Evolutionary conservation across 2,329 filamentous ascomycete species (phyloP), one percentile per base, ranked within the genome.

Genomic region (Aspergillus fumigatiaffinis): DNA sequence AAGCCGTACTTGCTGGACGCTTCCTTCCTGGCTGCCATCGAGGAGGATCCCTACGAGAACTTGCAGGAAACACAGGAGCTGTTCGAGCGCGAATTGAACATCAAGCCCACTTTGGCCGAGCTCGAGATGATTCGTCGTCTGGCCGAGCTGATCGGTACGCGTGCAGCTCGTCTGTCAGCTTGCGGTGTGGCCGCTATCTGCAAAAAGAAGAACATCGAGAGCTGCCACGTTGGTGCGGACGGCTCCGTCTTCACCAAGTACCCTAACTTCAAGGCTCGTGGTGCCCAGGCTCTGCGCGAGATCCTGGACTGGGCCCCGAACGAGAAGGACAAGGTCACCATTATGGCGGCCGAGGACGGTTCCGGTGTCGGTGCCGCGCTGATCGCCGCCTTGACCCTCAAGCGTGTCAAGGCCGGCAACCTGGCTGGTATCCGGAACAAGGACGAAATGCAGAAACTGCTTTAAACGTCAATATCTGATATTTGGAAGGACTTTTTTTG

Each of bases 221-320:
- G 84, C 41, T 96, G 91, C 80, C 94, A 97, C 75, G 94, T 99
- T 46, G 94, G 94, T 68, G 94, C 94, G 52, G 94, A 99, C 72
- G 94, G 94, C 41, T 96, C 91, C 20, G 93, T 99, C 54, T 99
- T 99, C 81, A 97, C 96, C 83, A 97, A 97, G 76, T 99, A 99
- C 79, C 94, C 94, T 12, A 90, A 96, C 78, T 99, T 47, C 85
- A 97, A 97, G 82, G 85, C 87, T 57, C 89, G 94, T 54, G 92
- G 93, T 55, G 93, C 94, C 14, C 83, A 88, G 73, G 94, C 94
- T 28, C 84, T 99, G 53, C 87, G 91, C 55, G 94, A 99, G 81
- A 97, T 99, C 64, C 85, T 99, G 41, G 93, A 96, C 80, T 97
- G 93, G 92, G 86, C 89, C 2, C 85, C 83, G 55, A 90, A 90